phyloP scores from a whole-genome alignment of 495 filamentous ascomycete genomes.

The Glarea lozoyensis region DNA sequence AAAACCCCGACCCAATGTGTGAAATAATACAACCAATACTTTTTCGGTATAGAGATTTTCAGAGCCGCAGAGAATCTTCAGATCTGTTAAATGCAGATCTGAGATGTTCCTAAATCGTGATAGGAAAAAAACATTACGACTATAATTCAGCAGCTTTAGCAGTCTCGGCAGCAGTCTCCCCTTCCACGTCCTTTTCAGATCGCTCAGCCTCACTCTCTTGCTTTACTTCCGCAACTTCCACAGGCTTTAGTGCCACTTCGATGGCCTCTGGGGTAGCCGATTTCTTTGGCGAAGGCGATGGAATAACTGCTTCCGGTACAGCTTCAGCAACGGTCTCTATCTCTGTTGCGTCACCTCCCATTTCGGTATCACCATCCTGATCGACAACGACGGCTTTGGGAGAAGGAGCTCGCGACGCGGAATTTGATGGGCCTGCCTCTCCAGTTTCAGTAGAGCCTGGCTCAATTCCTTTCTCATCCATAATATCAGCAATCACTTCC shows the following conservation, averaged over 20 bases:
- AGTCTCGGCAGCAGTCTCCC: conserved; percentile 23
- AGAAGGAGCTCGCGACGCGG: conserved; percentile 30
- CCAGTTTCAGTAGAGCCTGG: conserved; percentile 32
- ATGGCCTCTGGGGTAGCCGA: conserved; percentile 4
- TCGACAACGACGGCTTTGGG: conserved; percentile 34
- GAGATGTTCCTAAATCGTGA: not conserved
- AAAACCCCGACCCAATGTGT: not conserved
- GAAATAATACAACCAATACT: not conserved
- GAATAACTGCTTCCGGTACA: not conserved
- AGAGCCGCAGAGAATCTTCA: not conserved
- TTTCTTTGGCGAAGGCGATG: not conserved
- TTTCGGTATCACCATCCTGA: conserved; percentile 53
- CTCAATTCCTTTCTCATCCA: conserved; percentile 34
- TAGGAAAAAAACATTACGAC: no score
- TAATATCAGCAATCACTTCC: conserved; percentile 38
- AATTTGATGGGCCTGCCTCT: conserved; percentile 29
- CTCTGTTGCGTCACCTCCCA: conserved; percentile 38
- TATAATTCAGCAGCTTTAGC: conserved; percentile 2
- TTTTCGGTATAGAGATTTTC: not conserved
- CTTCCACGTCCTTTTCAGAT: conserved; percentile 20
- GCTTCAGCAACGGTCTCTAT: conserved; percentile 12
- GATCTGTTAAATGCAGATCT: not conserved
- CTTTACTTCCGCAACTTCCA: conserved; percentile 11
- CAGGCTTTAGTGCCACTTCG: not conserved
- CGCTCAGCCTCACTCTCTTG: conserved; percentile 23